Evolutionary conservation across 1,139 yeast species (phyloP), one percentile per base, ranked within the genome.

Genomic region (Yamadazyma membranifaciens): DNA sequence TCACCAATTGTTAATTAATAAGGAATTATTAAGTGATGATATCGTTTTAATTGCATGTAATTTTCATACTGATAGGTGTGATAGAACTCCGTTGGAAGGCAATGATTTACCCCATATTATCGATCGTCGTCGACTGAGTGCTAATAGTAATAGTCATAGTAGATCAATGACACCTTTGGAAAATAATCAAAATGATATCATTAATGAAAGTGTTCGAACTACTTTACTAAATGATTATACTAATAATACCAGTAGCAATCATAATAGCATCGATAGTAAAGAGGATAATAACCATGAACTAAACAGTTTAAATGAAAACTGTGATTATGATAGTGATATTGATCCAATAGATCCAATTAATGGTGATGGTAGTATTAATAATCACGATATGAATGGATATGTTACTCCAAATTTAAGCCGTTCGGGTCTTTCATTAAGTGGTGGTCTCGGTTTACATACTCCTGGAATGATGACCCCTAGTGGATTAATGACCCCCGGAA

Each of bases 51-150:
- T 35, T 3, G 9, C 14, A 2, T 39, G 44, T 35, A 36, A 44
- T 9, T 70, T 71, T 45, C 59, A 54, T 28, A 62, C 57, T 38
- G 77, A 71, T 48, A 49, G 74, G 40, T 68, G 74, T 52, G 73
- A 68, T 33, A 56, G 51, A 45, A 57, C 65, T 9, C 36, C 38
- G 6, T 37, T 55, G 14, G 56, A 12, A 6, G 12, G 28, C 12
- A 11, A 28, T 22, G 12, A 11, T 12, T 11, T 7, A 9, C 29
- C 29, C 2, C 15, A 26, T 4, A 9, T 31, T 27, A 5, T 27
- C 11, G n/a, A 16, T 17, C 24, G 24, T 17, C 24, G 24, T 20
- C 24, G 24, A 20, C 24, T 7, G 7, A n/a, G 11, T 16, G 12
- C 5, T 11, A 22, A 29, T 24, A 16, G 17, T 25, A 27, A 10